These are phyloP conservation scores for Parathielavia hyrcaniae DNA, from an alignment of 495 filamentous ascomycete genomes.

Conservation along the genomic window DNA sequence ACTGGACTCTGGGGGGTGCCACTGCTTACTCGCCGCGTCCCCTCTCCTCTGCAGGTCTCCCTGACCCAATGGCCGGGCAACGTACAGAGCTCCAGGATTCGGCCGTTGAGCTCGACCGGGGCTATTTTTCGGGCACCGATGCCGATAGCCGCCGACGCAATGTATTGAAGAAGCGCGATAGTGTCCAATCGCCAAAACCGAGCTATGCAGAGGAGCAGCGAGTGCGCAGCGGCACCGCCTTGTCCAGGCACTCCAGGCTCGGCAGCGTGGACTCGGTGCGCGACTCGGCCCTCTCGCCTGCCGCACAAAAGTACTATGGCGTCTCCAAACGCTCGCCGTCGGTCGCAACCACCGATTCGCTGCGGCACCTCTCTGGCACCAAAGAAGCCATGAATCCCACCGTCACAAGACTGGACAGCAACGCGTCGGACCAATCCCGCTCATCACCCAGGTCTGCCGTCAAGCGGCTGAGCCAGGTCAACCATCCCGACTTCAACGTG, in stretches of 20 bases:
- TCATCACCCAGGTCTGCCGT: conserved; percentile 43
- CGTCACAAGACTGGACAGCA: conserved; percentile 62
- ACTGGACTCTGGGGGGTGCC: conserved; percentile 72
- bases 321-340: conserved; percentile 47
- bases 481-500: conserved; percentile 47
- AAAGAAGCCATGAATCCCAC: conserved; percentile 50
- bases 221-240: conserved; percentile 51
- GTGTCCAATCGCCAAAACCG: conserved; percentile 47
- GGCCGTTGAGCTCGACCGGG: conserved; percentile 67
- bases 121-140: conserved; percentile 91
- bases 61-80: conserved; percentile 32
- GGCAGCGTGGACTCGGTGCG: conserved; percentile 59
- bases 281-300: conserved; percentile 36
- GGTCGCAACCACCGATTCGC: conserved; percentile 44
- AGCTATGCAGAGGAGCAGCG: conserved; percentile 69
- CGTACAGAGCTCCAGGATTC: conserved; percentile 36
- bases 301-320: conserved; percentile 59
- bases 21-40: conserved; percentile 29
- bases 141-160: conserved; percentile 67
- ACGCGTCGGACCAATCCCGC: conserved; percentile 49
- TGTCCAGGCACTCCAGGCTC: conserved; percentile 69
- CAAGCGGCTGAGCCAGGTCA: conserved; percentile 46
- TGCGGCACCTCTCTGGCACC: conserved; percentile 41
- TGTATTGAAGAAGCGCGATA: conserved; percentile 73
- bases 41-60: conserved; percentile 44